Conservation (phyloP, 2,329 filamentous ascomycete species). For the Bipolaris oryzae region DNA sequence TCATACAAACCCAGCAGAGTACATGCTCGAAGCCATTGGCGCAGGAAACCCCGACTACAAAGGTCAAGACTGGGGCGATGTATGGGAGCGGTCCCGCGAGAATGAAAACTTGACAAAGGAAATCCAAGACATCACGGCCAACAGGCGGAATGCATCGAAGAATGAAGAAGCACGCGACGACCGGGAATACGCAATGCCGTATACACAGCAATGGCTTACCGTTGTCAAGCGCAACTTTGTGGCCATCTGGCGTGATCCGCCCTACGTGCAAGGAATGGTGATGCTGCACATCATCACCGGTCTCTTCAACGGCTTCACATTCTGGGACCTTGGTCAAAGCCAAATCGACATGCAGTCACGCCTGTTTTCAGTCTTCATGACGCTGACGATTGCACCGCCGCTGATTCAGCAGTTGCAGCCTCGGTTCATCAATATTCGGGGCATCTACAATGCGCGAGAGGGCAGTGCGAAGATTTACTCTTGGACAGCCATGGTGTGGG, state of each 20-base stretch:
- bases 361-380: conserved; percentile 78
- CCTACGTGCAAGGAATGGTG: conserved; percentile 62
- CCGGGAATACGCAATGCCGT: conserved; percentile 53
- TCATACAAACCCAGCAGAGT: conserved; percentile 61
- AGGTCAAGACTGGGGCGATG: conserved; percentile 54
- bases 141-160: conserved; percentile 40
- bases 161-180: conserved; percentile 50
- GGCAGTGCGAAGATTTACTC: conserved; percentile 80
- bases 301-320: conserved; percentile 58
- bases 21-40: conserved; percentile 57
- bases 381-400: conserved; percentile 73
- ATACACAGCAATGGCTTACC: conserved; percentile 50
- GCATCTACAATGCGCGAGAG: conserved; percentile 74
- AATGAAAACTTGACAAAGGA: conserved; percentile 49
- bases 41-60: conserved; percentile 52
- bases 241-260: conserved; percentile 68
- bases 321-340: conserved; percentile 54
- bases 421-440: conserved; percentile 68
- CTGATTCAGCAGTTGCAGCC: conserved; percentile 80
- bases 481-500: conserved; percentile 73
- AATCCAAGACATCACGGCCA: conserved; percentile 49
- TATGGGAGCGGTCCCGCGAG: conserved; percentile 51
- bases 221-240: conserved; percentile 59
- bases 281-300: conserved; percentile 59
- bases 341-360: conserved; percentile 60